Base-by-base conservation (phyloP, 352 stramenopile genomes). In the Pythium monospermum region DNA sequence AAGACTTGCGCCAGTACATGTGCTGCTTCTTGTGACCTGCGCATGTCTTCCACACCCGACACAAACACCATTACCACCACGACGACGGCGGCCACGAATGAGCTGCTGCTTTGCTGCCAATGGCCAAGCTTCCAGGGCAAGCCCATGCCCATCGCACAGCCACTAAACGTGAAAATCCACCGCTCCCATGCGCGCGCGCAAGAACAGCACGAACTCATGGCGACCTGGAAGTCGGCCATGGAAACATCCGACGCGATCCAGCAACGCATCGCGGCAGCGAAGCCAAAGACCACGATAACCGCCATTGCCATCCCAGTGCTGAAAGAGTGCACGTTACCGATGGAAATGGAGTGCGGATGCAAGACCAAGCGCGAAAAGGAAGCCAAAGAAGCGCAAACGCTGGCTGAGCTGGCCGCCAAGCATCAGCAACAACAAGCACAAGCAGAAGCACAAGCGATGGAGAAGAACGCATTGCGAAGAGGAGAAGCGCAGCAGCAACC, bases 1-100 rank as follows among this genome's bases (percentile, higher is more conserved):
- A 73, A 79, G 28, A 82, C 46, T 48, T 80, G 67, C 49, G 43
- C 28, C 4, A 40, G 28, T 18, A 39, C 43, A 30, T 57, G 49
- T 40, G 49, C 37, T 8, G 25, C 49, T 2, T 39, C 49, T 6
- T 49, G 39, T n/a, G 30, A 38, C 21, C 21, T 44, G 19, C 30
- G 12, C 4, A 16, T 18, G 2, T 37, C 25, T 1, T 15, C 16
- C 23, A 21, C 36, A n/a, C 36, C n/a, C 25, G 36, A 41, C 36
- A 1, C n/a, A 21, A 21, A 41, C n/a, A n/a, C n/a, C n/a, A n/a
- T n/a, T n/a, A n/a, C n/a, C n/a, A n/a, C n/a, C n/a, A n/a, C n/a
- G n/a, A n/a, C n/a, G n/a, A n/a, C n/a, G n/a, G n/a, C n/a, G n/a
- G n/a, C n/a, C n/a, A n/a, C n/a, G n/a, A n/a, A n/a, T n/a, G n/a